These are phyloP conservation scores for Halenospora varia DNA, from an alignment of 495 filamentous ascomycete species.

Conservation along the genomic window DNA sequence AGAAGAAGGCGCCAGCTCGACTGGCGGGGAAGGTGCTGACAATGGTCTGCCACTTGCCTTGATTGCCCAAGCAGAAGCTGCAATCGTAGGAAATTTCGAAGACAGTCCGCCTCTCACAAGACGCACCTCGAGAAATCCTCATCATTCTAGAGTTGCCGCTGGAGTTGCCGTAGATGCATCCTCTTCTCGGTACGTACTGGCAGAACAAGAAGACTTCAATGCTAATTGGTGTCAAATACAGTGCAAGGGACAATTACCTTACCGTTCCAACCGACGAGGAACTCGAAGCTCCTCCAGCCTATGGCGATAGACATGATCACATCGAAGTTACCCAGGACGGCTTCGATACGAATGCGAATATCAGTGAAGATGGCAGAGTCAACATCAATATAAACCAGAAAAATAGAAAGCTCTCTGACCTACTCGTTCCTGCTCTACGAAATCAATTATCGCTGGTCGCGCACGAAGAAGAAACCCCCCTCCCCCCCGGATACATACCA, in stretches of 20 bases:
- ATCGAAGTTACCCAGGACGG: slow-evolving; percentile 48
- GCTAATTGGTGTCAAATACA: no score
- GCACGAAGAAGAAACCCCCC: slow-evolving; percentile 36
- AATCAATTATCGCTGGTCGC: slow-evolving; percentile 47
- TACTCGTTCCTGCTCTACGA: slow-evolving; percentile 62
- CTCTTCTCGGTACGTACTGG: no score
- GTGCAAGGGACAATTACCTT: background rate
- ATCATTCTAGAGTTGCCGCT: background rate
- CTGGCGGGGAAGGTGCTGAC: background rate
- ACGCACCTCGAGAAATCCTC: background rate
- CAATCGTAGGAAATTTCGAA: slow-evolving; percentile 25
- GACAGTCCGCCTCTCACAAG: background rate
- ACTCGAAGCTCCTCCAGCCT: slow-evolving; percentile 40
- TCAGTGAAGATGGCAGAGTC: slow-evolving; percentile 62
- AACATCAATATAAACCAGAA: slow-evolving; percentile 72
- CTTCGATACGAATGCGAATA: slow-evolving; percentile 47
- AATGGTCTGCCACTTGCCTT: slow-evolving; percentile 22
- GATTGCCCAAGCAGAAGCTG: slow-evolving; percentile 33
- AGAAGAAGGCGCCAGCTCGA: background rate
- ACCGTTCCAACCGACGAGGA: slow-evolving; percentile 3
- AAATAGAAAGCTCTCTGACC: slow-evolving; percentile 54
- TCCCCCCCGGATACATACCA: slow-evolving; percentile 58
- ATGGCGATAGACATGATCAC: slow-evolving; percentile 38
- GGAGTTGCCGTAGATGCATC: no score
- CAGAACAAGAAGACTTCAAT: no score